Base-by-base conservation (phyloP, 2,329 filamentous ascomycete species). In the Aspergillus aculeatinus region DNA sequence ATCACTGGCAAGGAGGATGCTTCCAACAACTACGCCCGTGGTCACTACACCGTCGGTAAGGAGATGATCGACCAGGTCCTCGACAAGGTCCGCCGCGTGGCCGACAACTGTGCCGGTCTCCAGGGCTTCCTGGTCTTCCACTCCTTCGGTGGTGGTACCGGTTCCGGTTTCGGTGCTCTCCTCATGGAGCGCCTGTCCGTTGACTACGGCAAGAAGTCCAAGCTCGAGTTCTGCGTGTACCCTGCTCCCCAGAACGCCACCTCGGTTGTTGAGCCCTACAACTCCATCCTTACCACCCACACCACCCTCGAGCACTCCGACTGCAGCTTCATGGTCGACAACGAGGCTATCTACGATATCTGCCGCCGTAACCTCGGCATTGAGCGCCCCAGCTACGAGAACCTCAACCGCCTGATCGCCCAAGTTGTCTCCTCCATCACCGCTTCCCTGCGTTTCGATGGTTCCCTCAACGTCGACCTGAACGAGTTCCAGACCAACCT, bases 401-500 rank as follows among this genome's bases (percentile, higher is more conserved):
- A 99, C 86, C 85, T 99, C 70, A 99, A 99, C 88, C 92, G 95
- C 72, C 85, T 99, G 77, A 97, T 99, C 76, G 95, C 95, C 70
- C 95, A 99, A 85, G 94, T 99, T 70, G 95, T 99, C 72, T 97
- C 93, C 57, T 98, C 94, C 72, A 98, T 98, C 81, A 99, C 94
- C 69, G 93, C 94, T 67, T 98, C 94, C 68, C 92, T 99, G 75
- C 93, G 94, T 77, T 99, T 98, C 82, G 94, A 98, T 76, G 94
- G 94, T 69, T 97, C 95, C 70, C 90, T 99, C 72, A 99, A 99
- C 83, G 95, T 99, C 82, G 94, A 99, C 80, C 83, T 99, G 70
- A 97, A 97, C 86, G 94, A 99, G 85, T 99, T 99, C 91, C 94
- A 99, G 87, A 99, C 94, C 82, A 99, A 99, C 86, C 82, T 99